These are phyloP conservation scores for Vaccinium myrtillus DNA, from an alignment of 148 eudicot genomes.

Conservation along the genomic window DNA sequence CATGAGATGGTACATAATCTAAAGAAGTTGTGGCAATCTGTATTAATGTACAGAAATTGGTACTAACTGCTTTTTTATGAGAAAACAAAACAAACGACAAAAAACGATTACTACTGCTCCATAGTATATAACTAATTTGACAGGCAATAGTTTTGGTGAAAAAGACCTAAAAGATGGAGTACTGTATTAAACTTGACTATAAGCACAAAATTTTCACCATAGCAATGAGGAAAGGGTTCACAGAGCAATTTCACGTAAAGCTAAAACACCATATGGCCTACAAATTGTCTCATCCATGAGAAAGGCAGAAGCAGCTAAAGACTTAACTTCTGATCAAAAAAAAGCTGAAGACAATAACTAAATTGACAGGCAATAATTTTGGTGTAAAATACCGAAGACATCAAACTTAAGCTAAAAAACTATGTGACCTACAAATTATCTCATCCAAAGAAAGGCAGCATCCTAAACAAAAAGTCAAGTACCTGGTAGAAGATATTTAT, in stretches of 20 bases:
- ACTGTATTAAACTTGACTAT: not conserved
- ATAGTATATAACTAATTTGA: not conserved
- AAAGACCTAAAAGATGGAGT: not conserved
- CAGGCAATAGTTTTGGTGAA: not conserved
- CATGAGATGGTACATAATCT: too few species aligned
- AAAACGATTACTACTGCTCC: not conserved
- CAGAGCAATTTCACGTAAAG: not conserved
- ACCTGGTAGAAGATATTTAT: not conserved
- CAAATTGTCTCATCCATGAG: too few species aligned
- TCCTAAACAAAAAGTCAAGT: not conserved
- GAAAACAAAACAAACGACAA: too few species aligned
- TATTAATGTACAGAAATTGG: too few species aligned
- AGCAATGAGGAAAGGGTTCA: not conserved
- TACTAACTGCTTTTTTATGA: too few species aligned
- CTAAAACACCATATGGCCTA: not conserved
- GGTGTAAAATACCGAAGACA: too few species aligned
- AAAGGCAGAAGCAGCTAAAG: not conserved
- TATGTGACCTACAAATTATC: not conserved
- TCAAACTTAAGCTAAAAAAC: not conserved
- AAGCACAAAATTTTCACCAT: not conserved
- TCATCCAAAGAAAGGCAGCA: not conserved
- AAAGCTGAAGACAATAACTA: too few species aligned
- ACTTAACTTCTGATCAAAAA: too few species aligned
- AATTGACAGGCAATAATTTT: too few species aligned
- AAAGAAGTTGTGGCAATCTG: too few species aligned